These are phyloP conservation scores for Neopestalotiopsis clavispora DNA, from an alignment of 2,329 filamentous ascomycete genomes.

Conservation along the genomic window DNA sequence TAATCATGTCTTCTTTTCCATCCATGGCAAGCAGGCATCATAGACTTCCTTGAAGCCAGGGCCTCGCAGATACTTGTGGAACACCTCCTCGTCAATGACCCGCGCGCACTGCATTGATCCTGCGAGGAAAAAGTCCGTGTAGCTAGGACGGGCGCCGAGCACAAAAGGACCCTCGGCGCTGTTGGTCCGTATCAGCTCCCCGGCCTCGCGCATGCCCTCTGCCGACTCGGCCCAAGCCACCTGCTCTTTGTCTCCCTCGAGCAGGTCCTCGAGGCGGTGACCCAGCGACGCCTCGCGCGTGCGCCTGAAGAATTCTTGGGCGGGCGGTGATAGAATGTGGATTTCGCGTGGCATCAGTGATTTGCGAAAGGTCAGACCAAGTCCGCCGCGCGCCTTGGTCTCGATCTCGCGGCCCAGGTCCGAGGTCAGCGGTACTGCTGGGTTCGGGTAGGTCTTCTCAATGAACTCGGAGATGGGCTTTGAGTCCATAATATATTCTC, in stretches of 20 bases:
- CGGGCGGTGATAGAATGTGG: slow-evolving; percentile 39
- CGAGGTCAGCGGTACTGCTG: slow-evolving; percentile 31
- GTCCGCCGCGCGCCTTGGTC: slow-evolving; percentile 7
- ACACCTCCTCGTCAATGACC: slow-evolving; percentile 10
- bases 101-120: slow-evolving; percentile 33
- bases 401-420: slow-evolving; percentile 17
- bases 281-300: slow-evolving; percentile 35
- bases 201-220: slow-evolving; percentile 32
- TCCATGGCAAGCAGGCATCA: slow-evolving; percentile 25
- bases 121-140: slow-evolving; percentile 44
- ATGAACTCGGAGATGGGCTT: slow-evolving; percentile 43
- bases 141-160: slow-evolving; percentile 38
- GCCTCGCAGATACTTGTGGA: slow-evolving; percentile 29
- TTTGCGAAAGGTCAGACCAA: slow-evolving; percentile 32
- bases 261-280: slow-evolving; percentile 39
- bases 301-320: slow-evolving; percentile 43
- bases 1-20: slow-evolving; percentile 22
- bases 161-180: slow-evolving; percentile 43
- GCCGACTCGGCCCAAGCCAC: slow-evolving; percentile 31
- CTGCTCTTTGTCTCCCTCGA: slow-evolving; percentile 33
- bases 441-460: slow-evolving; percentile 43
- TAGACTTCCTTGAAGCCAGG: slow-evolving; percentile 29
- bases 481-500: slow-evolving; percentile 46
- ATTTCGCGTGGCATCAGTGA: slow-evolving; percentile 44
- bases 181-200: slow-evolving; percentile 39